Percentiles rank a stretch among this genome's conserved stretches.
Evolutionary conservation across 2,329 filamentous ascomycete genomes (phyloP).

Genomic region (Blastomyces percursus): DNA sequence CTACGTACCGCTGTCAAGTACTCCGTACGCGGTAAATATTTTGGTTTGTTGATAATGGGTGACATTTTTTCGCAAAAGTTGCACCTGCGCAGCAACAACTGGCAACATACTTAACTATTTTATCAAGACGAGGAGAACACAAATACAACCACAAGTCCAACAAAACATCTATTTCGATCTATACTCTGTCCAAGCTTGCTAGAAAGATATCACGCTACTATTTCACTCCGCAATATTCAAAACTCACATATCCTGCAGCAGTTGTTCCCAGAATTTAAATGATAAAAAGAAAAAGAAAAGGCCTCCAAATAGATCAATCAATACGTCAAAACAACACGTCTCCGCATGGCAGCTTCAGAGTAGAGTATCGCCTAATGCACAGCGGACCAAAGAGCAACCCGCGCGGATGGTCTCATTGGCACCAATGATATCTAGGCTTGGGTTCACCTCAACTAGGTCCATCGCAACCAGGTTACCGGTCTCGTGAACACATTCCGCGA

Average conservation of each 20-base stretch:
- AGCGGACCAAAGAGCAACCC: constrained; percentile 82
- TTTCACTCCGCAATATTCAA: neutral
- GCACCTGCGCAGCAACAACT: too few relatives aligned
- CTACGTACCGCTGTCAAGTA: neutral
- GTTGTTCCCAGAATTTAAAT: neutral
- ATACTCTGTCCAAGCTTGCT: neutral
- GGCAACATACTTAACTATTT: neutral
- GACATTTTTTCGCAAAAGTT: neutral
- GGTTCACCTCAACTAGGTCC: constrained; percentile 76
- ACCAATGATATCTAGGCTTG: constrained; percentile 55
- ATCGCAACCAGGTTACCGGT: constrained; percentile 68
- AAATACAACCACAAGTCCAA: neutral
- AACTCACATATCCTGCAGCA: neutral
- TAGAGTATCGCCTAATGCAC: constrained; percentile 82
- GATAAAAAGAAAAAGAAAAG: neutral
- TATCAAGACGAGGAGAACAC: neutral
- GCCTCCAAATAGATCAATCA: neutral
- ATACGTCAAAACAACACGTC: neutral
- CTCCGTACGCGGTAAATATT: neutral
- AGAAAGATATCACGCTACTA: neutral
- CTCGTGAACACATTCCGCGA: constrained; percentile 76
- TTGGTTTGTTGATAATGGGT: neutral
- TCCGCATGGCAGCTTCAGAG: constrained; percentile 42
- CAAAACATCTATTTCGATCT: neutral
- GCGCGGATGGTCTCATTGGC: constrained; percentile 80